Percentiles rank a stretch among this genome's conserved stretches.
phyloP scores from a whole-genome alignment of 495 filamentous ascomycete genomes.

The Neurospora sp. region DNA sequence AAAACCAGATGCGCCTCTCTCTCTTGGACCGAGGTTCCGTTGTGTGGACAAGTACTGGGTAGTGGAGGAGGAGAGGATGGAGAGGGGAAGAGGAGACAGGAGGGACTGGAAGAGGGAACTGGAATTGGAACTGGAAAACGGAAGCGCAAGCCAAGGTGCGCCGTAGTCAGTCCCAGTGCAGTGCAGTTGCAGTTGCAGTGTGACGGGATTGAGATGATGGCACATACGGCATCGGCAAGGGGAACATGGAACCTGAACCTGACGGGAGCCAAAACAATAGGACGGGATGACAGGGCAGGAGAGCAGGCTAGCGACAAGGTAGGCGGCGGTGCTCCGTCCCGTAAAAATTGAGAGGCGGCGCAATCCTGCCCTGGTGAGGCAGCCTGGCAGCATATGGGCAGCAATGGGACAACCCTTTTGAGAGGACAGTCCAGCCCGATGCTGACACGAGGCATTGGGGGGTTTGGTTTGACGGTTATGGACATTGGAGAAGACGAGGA shows the following conservation, averaged over 20 bases:
- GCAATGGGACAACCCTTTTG: not conserved
- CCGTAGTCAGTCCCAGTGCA: not conserved
- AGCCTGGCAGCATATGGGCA: not conserved
- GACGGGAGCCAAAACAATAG: constrained; percentile 12
- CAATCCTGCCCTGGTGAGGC: not conserved
- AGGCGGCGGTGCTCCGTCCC: constrained; percentile 6
- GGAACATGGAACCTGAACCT: constrained; percentile 1
- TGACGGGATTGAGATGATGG: constrained; percentile 7
- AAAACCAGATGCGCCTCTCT: not conserved
- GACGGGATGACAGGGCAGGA: constrained; percentile 1
- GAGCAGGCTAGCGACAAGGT: not conserved
- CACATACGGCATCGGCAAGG: constrained; percentile 12
- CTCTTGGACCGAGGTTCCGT: not conserved
- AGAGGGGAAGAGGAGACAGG: not conserved
- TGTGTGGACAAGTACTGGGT: not conserved
- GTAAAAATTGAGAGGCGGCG: constrained; percentile 22
- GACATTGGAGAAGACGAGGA: too few species aligned
- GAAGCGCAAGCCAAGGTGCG: not conserved
- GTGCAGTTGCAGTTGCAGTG: not conserved
- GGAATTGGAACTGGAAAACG: not conserved
- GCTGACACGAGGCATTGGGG: not conserved
- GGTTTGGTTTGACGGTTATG: not conserved
- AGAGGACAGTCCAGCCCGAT: not conserved
- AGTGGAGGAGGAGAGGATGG: not conserved
- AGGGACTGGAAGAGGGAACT: not conserved